These are phyloP conservation scores for Aspergillus oerlinghausenensis DNA, from an alignment of 2,329 filamentous ascomycete genomes.

Conservation along the genomic window DNA sequence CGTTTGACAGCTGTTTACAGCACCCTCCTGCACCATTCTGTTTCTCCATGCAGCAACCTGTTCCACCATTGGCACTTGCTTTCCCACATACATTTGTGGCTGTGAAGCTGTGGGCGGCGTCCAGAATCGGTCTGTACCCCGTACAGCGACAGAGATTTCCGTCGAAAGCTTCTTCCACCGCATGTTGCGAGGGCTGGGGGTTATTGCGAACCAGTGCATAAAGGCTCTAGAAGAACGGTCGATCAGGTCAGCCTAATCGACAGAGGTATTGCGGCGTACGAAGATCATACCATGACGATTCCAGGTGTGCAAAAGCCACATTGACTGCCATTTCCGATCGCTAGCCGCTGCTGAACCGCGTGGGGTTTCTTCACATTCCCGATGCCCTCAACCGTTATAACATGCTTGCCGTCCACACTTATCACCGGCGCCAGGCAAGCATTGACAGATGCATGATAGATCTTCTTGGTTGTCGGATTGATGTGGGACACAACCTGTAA, in stretches of 20 bases:
- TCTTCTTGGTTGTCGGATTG: slow-evolving; percentile 84
- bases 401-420: slow-evolving; percentile 94
- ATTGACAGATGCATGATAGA: slow-evolving; percentile 96
- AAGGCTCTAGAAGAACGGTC: slow-evolving; percentile 57
- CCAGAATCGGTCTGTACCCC: slow-evolving; percentile 87
- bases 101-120: slow-evolving; percentile 83
- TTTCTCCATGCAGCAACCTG: slow-evolving; percentile 70
- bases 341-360: slow-evolving; percentile 84
- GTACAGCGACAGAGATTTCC: slow-evolving; percentile 95
- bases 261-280: no score
- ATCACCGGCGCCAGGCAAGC: slow-evolving; percentile 90
- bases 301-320: slow-evolving; percentile 96
- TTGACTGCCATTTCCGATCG: slow-evolving; percentile 86
- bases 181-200: slow-evolving; percentile 67
- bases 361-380: slow-evolving; percentile 83
- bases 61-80: slow-evolving; percentile 53
- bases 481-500: slow-evolving; percentile 74
- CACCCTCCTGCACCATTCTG: slow-evolving; percentile 57
- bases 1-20: slow-evolving; percentile 58
- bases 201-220: slow-evolving; percentile 91
- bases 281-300: slow-evolving; percentile 74
- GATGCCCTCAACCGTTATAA: slow-evolving; percentile 96
- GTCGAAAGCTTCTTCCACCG: slow-evolving; percentile 94
- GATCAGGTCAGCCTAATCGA: slow-evolving; percentile 1
- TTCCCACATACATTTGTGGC: slow-evolving; percentile 53